Conservation (phyloP, 805 yeast genomes). For the Suhomyces kilbournensis region DNA sequence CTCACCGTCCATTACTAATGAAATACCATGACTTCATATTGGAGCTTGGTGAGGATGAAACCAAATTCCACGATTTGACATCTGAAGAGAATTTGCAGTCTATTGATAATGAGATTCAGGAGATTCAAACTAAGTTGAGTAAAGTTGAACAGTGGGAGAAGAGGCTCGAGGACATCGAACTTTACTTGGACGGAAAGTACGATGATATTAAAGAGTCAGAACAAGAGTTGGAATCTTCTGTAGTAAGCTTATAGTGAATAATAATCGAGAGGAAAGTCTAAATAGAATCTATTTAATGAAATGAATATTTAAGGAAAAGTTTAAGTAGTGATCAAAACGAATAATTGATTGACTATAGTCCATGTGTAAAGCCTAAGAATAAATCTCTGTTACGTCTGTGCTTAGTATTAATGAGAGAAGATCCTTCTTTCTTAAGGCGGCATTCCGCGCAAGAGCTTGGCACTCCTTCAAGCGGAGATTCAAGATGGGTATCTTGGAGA, state of each 20-base stretch:
- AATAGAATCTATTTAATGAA: neutral
- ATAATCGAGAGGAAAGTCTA: neutral
- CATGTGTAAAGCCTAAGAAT: neutral
- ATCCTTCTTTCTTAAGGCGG: neutral
- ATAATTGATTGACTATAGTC: too few species aligned
- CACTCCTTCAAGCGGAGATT: neutral
- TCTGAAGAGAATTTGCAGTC: constrained; percentile 63
- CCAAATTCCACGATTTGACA: constrained; percentile 56
- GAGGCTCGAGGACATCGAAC: constrained; percentile 58
- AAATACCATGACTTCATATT: constrained; percentile 79
- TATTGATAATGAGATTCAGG: constrained; percentile 73
- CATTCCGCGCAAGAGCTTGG: neutral
- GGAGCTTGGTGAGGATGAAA: constrained; percentile 52
- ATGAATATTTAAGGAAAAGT: neutral
- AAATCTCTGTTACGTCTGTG: neutral
- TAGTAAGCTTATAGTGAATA: neutral
- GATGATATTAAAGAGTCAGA: constrained; percentile 15
- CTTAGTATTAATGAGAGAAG: neutral
- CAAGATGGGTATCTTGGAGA: neutral
- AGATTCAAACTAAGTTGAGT: constrained; percentile 57
- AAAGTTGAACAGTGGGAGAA: constrained; percentile 57
- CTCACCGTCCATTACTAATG: constrained; percentile 79
- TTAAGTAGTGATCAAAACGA: neutral
- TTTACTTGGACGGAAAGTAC: constrained; percentile 44
- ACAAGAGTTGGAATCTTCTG: neutral